Conservation (phyloP, 148 eudicot species). For the Cornus suecica region DNA sequence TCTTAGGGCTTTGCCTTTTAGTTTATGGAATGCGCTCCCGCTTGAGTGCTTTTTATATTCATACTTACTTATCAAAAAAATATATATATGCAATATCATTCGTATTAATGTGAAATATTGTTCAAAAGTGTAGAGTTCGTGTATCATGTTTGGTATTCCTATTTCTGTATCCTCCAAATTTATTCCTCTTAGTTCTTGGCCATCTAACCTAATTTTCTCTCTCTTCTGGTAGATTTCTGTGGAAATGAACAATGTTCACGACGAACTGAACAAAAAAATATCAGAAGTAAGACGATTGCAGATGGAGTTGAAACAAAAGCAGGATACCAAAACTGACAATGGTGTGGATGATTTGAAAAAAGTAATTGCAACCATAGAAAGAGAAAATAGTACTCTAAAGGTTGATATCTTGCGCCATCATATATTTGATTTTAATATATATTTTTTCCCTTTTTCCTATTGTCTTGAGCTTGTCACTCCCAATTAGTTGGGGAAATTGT, state of each 20-base stretch:
- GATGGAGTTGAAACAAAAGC: slow-evolving; percentile 55
- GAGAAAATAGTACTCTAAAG: slow-evolving; percentile 67
- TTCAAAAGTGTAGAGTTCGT: too few relatives aligned
- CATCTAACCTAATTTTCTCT: background rate
- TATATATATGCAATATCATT: too few relatives aligned
- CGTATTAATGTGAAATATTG: too few relatives aligned
- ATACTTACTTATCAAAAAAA: too few relatives aligned
- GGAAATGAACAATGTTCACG: slow-evolving; percentile 47
- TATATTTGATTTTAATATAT: slow-evolving; percentile 6
- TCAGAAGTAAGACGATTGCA: slow-evolving; percentile 59
- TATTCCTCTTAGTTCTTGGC: background rate
- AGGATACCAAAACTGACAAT: slow-evolving; percentile 36
- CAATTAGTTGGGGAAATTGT: background rate
- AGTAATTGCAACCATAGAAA: slow-evolving; percentile 53
- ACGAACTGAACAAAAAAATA: slow-evolving; percentile 60
- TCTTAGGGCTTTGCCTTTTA: too few relatives aligned
- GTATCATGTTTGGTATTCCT: background rate
- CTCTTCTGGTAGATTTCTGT: slow-evolving; percentile 38
- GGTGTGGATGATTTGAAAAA: slow-evolving; percentile 44
- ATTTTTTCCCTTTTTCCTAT: too few relatives aligned
- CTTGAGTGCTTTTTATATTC: too few relatives aligned
- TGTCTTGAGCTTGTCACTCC: background rate
- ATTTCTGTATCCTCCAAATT: background rate
- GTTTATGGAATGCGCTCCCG: too few relatives aligned
- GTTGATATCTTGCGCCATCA: slow-evolving; percentile 29